A percentile compares a stretch with the other conserved stretches of the same genome.
phyloP scores from a whole-genome alignment of 352 stramenopile genomes.

The Globisporangium barbulae region DNA sequence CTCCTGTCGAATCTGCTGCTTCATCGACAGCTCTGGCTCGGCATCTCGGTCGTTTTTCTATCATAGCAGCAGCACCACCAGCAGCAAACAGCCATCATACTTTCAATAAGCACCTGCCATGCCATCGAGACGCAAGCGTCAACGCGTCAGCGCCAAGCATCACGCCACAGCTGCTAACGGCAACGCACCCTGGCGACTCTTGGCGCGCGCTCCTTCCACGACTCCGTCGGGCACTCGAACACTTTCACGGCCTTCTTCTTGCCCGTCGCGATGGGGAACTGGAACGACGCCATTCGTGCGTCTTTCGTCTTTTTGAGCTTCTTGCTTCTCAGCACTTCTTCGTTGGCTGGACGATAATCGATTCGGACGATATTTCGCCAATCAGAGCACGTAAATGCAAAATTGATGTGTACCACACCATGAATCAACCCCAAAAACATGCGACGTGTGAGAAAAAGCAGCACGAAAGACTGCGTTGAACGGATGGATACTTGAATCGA shows the following conservation, averaged over 20 bases:
- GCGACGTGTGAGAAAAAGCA: slow-evolving; percentile 23
- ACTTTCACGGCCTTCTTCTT: slow-evolving; percentile 79
- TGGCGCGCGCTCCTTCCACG: slow-evolving; percentile 58
- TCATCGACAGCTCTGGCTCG: slow-evolving; percentile 39
- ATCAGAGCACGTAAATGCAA: slow-evolving; percentile 3
- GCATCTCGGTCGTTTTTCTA: slow-evolving; percentile 29
- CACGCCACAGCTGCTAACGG: background rate
- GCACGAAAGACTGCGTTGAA: background rate
- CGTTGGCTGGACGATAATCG: slow-evolving; percentile 16
- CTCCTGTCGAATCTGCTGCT: slow-evolving; percentile 72
- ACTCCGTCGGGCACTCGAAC: slow-evolving; percentile 69
- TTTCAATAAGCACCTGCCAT: background rate
- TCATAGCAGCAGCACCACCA: slow-evolving; percentile 11
- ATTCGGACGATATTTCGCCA: slow-evolving; percentile 14
- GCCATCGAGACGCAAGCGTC: background rate
- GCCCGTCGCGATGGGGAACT: slow-evolving; percentile 70
- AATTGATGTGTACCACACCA: slow-evolving; percentile 9
- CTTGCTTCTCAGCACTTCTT: slow-evolving; percentile 2
- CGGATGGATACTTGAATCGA: background rate
- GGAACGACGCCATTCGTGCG: slow-evolving; percentile 37
- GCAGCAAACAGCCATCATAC: background rate
- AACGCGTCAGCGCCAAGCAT: background rate
- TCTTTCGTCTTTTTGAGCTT: background rate
- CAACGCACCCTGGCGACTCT: slow-evolving; percentile 25
- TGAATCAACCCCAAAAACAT: slow-evolving; percentile 13